Conservation (phyloP, 352 stramenopile genomes). For the Sclerospora graminicola region DNA sequence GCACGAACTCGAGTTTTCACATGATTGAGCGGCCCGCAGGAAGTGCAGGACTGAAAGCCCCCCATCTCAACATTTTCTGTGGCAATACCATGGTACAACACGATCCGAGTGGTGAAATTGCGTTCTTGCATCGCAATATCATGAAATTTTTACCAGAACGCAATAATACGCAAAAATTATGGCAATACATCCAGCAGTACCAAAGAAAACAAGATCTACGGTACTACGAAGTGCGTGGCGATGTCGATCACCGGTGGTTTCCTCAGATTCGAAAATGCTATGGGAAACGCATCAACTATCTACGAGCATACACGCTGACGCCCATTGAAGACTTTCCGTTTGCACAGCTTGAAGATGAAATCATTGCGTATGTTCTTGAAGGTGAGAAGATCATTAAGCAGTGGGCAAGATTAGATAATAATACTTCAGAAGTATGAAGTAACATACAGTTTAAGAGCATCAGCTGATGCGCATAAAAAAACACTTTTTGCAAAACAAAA, state of each 20-base stretch:
- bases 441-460: neutral
- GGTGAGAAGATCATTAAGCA: conserved; percentile 20
- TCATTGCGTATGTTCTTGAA: conserved; percentile 34
- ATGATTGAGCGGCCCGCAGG: conserved; percentile 46
- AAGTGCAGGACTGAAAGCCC: conserved; percentile 27
- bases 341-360: conserved; percentile 35
- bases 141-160: conserved; percentile 35
- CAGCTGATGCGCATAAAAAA: neutral
- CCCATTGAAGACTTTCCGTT: conserved; percentile 50
- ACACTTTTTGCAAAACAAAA: conserved; percentile 1
- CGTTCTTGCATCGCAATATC: conserved; percentile 57
- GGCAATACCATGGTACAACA: conserved; percentile 62
- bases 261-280: conserved; percentile 45
- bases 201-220: conserved; percentile 29
- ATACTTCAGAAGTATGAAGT: no score
- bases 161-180: conserved; percentile 28
- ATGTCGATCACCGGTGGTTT: conserved; percentile 48
- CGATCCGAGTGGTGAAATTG: conserved; percentile 32
- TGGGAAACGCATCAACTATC: conserved; percentile 41
- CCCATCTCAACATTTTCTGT: conserved; percentile 45
- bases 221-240: conserved; percentile 39
- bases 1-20: conserved; percentile 55
- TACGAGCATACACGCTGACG: conserved; percentile 36
- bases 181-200: conserved; percentile 40
- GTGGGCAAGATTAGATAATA: no score